Evolutionary conservation across 2,329 filamentous ascomycete genomes (phyloP).

Genomic region (Septoria petroselini): DNA sequence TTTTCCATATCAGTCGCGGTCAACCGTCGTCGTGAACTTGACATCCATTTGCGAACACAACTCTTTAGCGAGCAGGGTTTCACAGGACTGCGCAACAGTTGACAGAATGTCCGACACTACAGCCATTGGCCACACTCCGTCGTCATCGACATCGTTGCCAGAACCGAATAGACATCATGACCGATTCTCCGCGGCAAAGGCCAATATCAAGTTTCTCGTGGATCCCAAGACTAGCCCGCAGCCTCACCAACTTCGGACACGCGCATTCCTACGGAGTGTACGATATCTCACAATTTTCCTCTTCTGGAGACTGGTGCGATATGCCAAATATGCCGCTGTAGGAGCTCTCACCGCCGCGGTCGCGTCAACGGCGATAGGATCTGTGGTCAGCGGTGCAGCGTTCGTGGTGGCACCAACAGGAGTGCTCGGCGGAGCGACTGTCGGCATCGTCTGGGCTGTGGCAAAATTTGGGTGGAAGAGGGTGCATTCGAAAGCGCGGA

Average conservation of each 20-base stretch:
- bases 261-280: slow-evolving; percentile 40
- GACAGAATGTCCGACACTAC: not conserved
- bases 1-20: too few species aligned
- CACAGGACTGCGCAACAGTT: too few species aligned
- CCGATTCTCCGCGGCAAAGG: not conserved
- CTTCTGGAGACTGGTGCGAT: slow-evolving; percentile 45
- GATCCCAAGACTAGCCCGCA: slow-evolving; percentile 16
- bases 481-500: slow-evolving; percentile 34
- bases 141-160: not conserved
- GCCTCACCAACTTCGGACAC: slow-evolving; percentile 40
- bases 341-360: slow-evolving; percentile 36
- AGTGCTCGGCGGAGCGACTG: slow-evolving; percentile 36
- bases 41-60: too few species aligned
- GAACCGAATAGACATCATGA: not conserved
- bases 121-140: not conserved
- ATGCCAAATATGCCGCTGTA: slow-evolving; percentile 46
- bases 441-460: slow-evolving; percentile 41
- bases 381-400: slow-evolving; percentile 40
- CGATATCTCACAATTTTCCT: slow-evolving; percentile 43
- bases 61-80: too few species aligned
- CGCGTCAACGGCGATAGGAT: slow-evolving; percentile 40
- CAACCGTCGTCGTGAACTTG: not conserved
- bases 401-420: slow-evolving; percentile 46
- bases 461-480: slow-evolving; percentile 39
- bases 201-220: slow-evolving; percentile 18